Percentiles rank a stretch among this genome's conserved stretches.
These are phyloP conservation scores for Leccinum uliginosum DNA, from an alignment of 768 basidiomycete genomes.

Conservation along the genomic window DNA sequence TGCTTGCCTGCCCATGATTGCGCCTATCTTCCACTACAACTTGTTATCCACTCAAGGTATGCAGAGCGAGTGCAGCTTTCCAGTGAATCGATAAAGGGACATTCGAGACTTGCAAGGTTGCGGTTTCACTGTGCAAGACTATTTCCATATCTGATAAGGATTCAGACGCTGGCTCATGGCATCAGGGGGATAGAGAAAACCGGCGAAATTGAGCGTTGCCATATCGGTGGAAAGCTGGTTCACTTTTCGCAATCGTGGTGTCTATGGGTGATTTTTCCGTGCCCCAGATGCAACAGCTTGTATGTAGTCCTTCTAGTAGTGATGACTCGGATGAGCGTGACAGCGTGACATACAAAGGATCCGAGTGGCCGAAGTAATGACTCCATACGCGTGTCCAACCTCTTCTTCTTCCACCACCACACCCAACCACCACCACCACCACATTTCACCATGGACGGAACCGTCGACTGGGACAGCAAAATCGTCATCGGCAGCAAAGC, in stretches of 20 bases:
- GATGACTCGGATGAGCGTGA: background rate
- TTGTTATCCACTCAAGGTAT: background rate
- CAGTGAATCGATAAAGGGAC: background rate
- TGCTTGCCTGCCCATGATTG: background rate
- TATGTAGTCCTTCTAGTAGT: no score
- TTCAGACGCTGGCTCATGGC: no score
- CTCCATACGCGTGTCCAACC: background rate
- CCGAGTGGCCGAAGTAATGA: background rate
- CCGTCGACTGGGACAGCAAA: conserved; percentile 67
- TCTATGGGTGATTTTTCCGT: no score
- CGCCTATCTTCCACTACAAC: background rate
- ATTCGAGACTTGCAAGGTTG: background rate
- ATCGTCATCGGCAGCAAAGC: conserved; percentile 68
- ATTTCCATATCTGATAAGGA: background rate
- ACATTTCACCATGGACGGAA: conserved; percentile 36
- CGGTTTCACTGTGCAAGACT: background rate
- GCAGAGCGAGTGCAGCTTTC: background rate
- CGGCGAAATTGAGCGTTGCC: no score
- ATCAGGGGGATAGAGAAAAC: background rate
- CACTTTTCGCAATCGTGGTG: no score
- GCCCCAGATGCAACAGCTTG: no score
- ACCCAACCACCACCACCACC: background rate
- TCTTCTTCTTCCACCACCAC: conserved; percentile 16
- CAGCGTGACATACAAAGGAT: conserved; percentile 1
- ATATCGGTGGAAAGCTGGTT: background rate